phyloP scores from a whole-genome alignment of 2,329 filamentous ascomycete genomes.

The Seiridium unicorne region DNA sequence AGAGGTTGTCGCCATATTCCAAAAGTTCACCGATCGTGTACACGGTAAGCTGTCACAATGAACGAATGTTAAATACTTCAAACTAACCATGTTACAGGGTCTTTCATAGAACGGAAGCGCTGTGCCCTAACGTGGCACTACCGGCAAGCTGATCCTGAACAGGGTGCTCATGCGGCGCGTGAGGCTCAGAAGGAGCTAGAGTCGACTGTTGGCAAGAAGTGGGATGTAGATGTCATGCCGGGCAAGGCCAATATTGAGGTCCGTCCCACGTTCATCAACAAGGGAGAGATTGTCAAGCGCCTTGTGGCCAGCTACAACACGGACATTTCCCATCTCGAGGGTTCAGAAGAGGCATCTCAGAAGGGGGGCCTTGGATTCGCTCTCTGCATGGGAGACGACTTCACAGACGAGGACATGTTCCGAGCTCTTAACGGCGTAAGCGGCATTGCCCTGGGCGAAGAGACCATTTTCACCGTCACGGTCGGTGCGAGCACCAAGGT shows the following conservation, averaged over 20 bases:
- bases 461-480: conserved; percentile 85
- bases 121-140: conserved; percentile 98
- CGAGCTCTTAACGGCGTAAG: conserved; percentile 67
- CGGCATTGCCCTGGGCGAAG: conserved; percentile 50
- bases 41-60: conserved; percentile 56
- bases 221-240: conserved; percentile 93
- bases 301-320: conserved; percentile 72
- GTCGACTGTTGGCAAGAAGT: conserved; percentile 70
- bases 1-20: conserved; percentile 80
- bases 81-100: conserved; percentile 49
- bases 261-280: conserved; percentile 95
- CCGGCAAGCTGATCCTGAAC: conserved; percentile 83
- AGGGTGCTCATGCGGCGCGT: conserved; percentile 74
- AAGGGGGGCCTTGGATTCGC: conserved; percentile 74
- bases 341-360: conserved; percentile 14
- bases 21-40: conserved; percentile 83
- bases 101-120: conserved; percentile 91
- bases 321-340: conserved; percentile 29
- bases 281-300: conserved; percentile 88
- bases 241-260: conserved; percentile 98
- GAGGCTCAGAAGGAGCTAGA: conserved; percentile 83
- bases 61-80: background rate
- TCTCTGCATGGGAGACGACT: conserved; percentile 90
- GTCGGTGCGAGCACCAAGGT: conserved; percentile 91
- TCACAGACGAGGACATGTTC: conserved; percentile 98